Conservation (phyloP, 768 basidiomycete species). For the Coprinopsis sp. region DNA sequence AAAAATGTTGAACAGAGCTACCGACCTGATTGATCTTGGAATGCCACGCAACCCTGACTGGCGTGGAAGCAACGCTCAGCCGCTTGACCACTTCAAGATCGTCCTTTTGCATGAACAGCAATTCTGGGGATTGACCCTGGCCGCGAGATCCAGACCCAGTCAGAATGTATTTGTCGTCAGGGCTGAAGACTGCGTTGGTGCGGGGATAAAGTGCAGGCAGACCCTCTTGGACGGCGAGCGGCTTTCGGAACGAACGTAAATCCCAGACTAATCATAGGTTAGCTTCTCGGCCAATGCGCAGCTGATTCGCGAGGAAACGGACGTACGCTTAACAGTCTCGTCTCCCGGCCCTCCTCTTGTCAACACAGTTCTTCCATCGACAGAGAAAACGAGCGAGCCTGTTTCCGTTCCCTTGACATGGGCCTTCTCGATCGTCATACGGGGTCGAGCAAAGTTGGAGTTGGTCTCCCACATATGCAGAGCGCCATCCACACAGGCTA, state of each 20-base stretch:
- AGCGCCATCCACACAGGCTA: slow-evolving; percentile 88
- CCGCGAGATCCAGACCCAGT: slow-evolving; percentile 72
- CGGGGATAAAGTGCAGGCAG: slow-evolving; percentile 81
- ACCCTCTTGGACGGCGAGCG: slow-evolving; percentile 60
- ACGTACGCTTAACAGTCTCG: slow-evolving; percentile 91
- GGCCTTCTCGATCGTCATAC: slow-evolving; percentile 79
- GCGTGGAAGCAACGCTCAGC: slow-evolving; percentile 67
- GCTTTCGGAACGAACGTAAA: slow-evolving; percentile 84
- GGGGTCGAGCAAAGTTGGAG: slow-evolving; percentile 92
- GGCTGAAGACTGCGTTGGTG: slow-evolving; percentile 93
- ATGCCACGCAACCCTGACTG: slow-evolving; percentile 93
- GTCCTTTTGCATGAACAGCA: slow-evolving; percentile 71
- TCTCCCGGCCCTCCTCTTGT: slow-evolving; percentile 78
- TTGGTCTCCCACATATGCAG: slow-evolving; percentile 90
- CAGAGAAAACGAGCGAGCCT: slow-evolving; percentile 81
- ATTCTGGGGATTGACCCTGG: slow-evolving; percentile 63
- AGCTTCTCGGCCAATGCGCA: slow-evolving; percentile 3
- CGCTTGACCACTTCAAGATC: slow-evolving; percentile 64
- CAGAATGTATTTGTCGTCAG: slow-evolving; percentile 84
- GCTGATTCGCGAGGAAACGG: slow-evolving; percentile 8
- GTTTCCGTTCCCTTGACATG: slow-evolving; percentile 85
- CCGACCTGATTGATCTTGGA: slow-evolving; percentile 94
- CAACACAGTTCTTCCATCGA: slow-evolving; percentile 80
- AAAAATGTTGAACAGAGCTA: slow-evolving; percentile 15
- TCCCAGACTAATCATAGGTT: slow-evolving; percentile 76